Conservation (phyloP, 1,139 yeast species). For the Pneumocystis carinii region DNA sequence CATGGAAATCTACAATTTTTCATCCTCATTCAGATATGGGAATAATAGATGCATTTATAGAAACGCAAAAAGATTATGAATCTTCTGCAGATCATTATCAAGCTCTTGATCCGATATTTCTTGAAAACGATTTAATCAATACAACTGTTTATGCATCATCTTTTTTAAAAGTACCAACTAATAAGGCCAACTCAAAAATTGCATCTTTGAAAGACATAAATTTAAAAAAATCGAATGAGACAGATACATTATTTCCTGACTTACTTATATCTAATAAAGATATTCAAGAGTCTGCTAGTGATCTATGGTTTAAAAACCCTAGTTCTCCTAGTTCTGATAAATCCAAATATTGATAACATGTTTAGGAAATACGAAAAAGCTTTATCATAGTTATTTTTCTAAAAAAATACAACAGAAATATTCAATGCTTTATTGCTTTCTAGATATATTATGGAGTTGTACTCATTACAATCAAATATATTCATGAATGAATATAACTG, state of each 20-base stretch:
- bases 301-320: background rate
- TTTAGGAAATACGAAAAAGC: background rate
- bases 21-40: background rate
- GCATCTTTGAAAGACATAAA: background rate
- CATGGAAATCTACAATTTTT: background rate
- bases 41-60: background rate
- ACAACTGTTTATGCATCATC: background rate
- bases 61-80: background rate
- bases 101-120: background rate
- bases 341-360: background rate
- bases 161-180: background rate
- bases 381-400: background rate
- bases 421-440: background rate
- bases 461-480: no score
- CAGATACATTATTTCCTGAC: background rate
- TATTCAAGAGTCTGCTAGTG: background rate
- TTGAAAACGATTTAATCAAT: background rate
- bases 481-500: no score
- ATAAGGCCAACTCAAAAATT: background rate
- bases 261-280: background rate
- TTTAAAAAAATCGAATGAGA: background rate
- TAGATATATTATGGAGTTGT: background rate
- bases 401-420: background rate
- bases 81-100: background rate
- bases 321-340: background rate